A percentile compares a stretch with the other conserved stretches of the same genome.
These are phyloP conservation scores for Rhodotorula graminis DNA, from an alignment of 768 basidiomycete species.

Conservation along the genomic window DNA sequence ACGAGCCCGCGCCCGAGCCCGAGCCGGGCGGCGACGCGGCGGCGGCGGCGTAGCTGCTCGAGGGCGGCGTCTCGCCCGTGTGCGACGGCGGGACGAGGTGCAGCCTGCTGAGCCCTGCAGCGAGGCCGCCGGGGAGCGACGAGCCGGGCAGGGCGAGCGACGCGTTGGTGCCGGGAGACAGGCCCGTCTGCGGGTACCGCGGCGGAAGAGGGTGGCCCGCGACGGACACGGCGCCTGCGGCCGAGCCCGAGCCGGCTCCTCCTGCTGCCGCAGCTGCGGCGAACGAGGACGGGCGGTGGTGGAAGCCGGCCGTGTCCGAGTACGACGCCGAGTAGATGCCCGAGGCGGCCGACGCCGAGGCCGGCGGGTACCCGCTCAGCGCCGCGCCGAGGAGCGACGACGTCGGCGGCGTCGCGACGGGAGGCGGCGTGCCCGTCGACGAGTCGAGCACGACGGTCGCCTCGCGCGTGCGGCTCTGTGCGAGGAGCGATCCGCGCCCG, in stretches of 20 bases:
- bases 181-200: constrained; percentile 16
- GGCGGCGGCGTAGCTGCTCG: neutral
- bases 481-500: constrained; percentile 10
- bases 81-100: constrained; percentile 59
- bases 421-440: neutral
- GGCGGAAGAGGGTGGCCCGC: too few species aligned
- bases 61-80: constrained; percentile 36
- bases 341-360: neutral
- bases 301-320: constrained; percentile 1
- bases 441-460: neutral
- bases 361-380: too few species aligned
- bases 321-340: constrained; percentile 20
- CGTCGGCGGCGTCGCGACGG: neutral
- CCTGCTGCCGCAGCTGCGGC: neutral
- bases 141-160: constrained; percentile 21
- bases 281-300: neutral
- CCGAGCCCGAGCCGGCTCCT: neutral
- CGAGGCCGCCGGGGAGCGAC: constrained; percentile 76
- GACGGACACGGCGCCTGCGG: too few species aligned
- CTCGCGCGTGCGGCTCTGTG: constrained; percentile 13
- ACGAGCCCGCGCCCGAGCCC: neutral
- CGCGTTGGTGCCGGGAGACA: constrained; percentile 24
- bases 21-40: neutral
- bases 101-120: constrained; percentile 82
- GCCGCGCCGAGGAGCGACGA: constrained; percentile 1